These are phyloP conservation scores for Heliocybe sulcata DNA, from an alignment of 1,284 basidiomycete genomes.

Conservation along the genomic window DNA sequence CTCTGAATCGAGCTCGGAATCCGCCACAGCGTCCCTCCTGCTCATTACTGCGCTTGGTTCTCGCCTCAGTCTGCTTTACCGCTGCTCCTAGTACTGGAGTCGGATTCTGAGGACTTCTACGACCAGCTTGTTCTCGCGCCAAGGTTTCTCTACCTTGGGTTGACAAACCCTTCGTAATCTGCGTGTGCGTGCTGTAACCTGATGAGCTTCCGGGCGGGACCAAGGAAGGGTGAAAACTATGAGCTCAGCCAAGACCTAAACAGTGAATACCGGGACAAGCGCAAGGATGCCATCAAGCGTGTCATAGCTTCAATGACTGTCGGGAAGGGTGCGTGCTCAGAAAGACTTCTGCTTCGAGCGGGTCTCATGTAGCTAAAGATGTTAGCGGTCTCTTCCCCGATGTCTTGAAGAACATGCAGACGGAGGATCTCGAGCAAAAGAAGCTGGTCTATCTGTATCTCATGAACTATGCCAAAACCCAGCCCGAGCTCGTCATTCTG, in stretches of 20 bases:
- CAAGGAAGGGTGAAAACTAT: slow-evolving; percentile 70
- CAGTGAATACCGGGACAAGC: slow-evolving; percentile 89
- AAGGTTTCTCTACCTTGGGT: too few relatives aligned
- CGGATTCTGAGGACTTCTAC: too few relatives aligned
- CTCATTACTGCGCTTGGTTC: too few relatives aligned
- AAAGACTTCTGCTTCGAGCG: background rate
- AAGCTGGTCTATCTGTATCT: slow-evolving; percentile 98
- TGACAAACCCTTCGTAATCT: too few relatives aligned
- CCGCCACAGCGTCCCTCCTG: too few relatives aligned
- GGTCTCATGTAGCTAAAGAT: slow-evolving; percentile 40
- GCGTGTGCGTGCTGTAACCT: background rate
- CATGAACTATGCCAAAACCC: slow-evolving; percentile 98
- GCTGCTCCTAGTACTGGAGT: too few relatives aligned
- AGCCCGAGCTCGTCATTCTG: slow-evolving; percentile 95
- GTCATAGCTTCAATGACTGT: slow-evolving; percentile 96
- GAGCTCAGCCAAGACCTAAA: slow-evolving; percentile 94
- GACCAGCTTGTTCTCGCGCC: too few relatives aligned
- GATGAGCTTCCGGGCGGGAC: slow-evolving; percentile 11
- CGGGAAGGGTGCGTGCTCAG: slow-evolving; percentile 66
- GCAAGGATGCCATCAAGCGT: slow-evolving; percentile 98
- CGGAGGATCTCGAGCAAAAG: slow-evolving; percentile 91
- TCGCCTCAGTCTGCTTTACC: too few relatives aligned
- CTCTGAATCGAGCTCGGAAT: too few relatives aligned
- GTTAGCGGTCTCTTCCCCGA: slow-evolving; percentile 96
- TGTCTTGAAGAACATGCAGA: slow-evolving; percentile 99